Percentiles rank a stretch among this genome's conserved stretches.
Conservation (phyloP, 2,329 filamentous ascomycete genomes). For the Lecanicillium sp. region DNA sequence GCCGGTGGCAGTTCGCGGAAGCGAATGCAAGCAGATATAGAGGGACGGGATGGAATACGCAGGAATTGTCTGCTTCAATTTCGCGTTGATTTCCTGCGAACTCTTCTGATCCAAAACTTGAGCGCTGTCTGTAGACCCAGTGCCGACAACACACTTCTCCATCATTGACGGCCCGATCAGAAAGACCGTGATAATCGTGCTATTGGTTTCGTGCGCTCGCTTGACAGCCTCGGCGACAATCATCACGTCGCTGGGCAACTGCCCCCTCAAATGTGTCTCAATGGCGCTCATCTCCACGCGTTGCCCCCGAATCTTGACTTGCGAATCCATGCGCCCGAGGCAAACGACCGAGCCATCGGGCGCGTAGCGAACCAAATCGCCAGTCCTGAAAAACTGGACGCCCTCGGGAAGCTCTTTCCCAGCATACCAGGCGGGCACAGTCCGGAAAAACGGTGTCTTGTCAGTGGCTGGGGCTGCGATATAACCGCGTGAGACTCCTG, state of each 20-base stretch:
- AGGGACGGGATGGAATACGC: conserved; percentile 6
- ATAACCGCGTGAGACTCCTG: conserved; percentile 17
- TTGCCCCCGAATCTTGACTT: conserved; percentile 55
- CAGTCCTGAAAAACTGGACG: conserved; percentile 37
- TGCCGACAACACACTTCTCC: too few relatives aligned
- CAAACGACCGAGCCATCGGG: conserved; percentile 36
- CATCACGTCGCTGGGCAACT: background rate
- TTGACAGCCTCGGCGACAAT: background rate
- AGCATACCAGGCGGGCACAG: background rate
- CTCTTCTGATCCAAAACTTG: too few relatives aligned
- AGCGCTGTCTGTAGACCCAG: too few relatives aligned
- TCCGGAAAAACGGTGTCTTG: background rate
- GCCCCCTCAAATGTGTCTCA: background rate
- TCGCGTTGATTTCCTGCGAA: background rate
- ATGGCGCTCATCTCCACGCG: conserved; percentile 43
- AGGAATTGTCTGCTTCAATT: conserved; percentile 4
- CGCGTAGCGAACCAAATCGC: conserved; percentile 40
- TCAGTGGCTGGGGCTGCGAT: conserved; percentile 11
- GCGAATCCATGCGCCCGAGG: conserved; percentile 49
- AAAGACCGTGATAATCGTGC: background rate
- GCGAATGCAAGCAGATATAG: conserved; percentile 7
- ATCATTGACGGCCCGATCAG: background rate
- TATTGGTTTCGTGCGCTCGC: background rate
- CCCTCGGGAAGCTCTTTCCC: background rate
- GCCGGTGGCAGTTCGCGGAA: conserved; percentile 11